These are phyloP conservation scores for Orbilia blumenaviensis DNA, from an alignment of 2,329 filamentous ascomycete genomes.

Conservation along the genomic window DNA sequence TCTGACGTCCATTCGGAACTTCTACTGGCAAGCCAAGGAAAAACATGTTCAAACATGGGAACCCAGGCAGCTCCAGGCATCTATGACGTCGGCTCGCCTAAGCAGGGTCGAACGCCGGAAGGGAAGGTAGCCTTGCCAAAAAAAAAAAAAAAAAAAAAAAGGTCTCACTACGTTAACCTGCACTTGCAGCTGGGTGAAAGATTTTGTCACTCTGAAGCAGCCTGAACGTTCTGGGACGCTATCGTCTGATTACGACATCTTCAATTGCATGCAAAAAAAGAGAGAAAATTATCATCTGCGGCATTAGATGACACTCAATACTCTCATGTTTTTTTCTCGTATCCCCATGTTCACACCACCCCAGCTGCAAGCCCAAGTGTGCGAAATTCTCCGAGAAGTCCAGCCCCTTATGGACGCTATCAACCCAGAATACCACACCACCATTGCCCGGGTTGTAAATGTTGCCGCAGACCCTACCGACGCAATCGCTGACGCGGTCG, in stretches of 20 bases:
- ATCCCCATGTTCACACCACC: constrained; percentile 6
- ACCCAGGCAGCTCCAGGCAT: constrained; percentile 20
- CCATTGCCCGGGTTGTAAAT: not conserved
- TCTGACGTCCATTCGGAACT: constrained; percentile 19
- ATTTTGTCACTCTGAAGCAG: constrained; percentile 15
- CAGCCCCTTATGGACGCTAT: constrained; percentile 1
- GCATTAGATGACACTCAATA: not conserved
- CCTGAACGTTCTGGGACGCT: constrained; percentile 9
- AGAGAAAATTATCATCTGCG: not conserved
- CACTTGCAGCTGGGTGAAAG: not conserved
- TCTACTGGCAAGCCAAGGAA: constrained; percentile 20
- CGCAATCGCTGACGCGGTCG: constrained; percentile 3
- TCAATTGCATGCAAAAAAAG: not conserved
- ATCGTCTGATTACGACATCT: not conserved
- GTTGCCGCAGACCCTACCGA: constrained; percentile 2
- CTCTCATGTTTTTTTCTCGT: not conserved
- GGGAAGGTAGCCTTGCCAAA: constrained; percentile 27
- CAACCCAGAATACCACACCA: constrained; percentile 10
- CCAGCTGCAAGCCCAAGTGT: not conserved
- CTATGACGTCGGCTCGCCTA: constrained; percentile 49
- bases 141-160: constrained; percentile 9
- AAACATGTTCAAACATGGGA: not conserved
- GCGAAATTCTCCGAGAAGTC: constrained; percentile 12
- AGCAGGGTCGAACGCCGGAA: constrained; percentile 9
- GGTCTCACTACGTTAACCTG: constrained; percentile 3